Evolutionary conservation across 1,284 basidiomycete genomes (phyloP), one percentile per base, ranked within the genome.

Genomic region (Rhodotorula sp.): DNA sequence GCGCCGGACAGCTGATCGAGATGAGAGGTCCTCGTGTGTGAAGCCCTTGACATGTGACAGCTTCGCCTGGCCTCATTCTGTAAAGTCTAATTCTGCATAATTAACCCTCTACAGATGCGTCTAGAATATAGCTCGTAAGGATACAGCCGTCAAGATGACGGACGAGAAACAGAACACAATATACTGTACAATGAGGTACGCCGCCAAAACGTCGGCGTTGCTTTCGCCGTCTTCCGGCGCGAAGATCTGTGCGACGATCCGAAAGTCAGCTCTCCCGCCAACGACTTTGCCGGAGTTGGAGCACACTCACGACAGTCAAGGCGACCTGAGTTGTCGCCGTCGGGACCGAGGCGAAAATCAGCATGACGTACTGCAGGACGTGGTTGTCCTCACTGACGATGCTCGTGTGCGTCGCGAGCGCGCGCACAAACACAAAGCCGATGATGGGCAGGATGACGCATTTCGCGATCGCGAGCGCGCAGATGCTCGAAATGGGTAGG

Each of bases 371-470:
- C 75, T 85, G 84, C 47, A 91, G 78, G 0, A 90, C 87, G 66
- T 87, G 88, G 76, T 91, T 86, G 0, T 87, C 83, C 65, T 78
- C 76, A 23, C 84, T 78, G 49, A 91, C 86, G 8, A 91, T 59
- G 3, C 85, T 85, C 0, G 77, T 67, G 21, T 62, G 82, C 39
- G 62, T 67, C 1, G 79, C 79, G 46, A 91, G 80, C 4, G 84
- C 87, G 67, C 86, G 82, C 51, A 85, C 87, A 7, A 91, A 85
- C 18, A 87, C 80, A 58, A 90, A 86, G 0, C 90, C 90, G 20
- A 93, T 79, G 0, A 92, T 79, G 2, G 91, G 91, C 70, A 87
- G 84, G 15, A 93, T 65, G 2, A 91, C 77, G 84, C 91, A 81
- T 80, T 89, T 91, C 34, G 83, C 84, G 1, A 88, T 71, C 0